Evolutionary conservation across 2,329 filamentous ascomycete genomes (phyloP), one percentile per base, ranked within the genome.

Genomic region (Penicillium capsulatum): DNA sequence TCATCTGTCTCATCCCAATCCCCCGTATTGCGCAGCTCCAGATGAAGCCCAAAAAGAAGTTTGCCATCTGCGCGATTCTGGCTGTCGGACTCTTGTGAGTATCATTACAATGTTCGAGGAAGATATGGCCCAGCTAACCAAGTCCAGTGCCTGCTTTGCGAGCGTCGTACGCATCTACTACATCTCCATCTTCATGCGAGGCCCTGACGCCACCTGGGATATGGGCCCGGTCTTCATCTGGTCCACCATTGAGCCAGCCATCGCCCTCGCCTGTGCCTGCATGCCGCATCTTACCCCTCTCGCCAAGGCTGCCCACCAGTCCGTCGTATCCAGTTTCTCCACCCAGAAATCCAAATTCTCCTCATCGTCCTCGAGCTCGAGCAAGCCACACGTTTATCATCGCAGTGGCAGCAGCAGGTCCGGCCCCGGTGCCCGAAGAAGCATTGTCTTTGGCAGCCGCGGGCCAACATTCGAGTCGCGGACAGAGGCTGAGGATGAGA

Each of bases 251-350:
- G 46, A 47, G 19, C 40, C 46, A 5, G 34, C 36, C 3, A 34
- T 47, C 7, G 44, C 41, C 6, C 27, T 47, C 3, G 33, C 47
- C 26, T 43, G 39, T 27, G 43, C 44, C 31, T 46, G 44, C 14
- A 26, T 48, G 26, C 43, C 46, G 2, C 45, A 45, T 29, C 39
- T 48, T 19, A 33, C 38, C 13, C 45, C 45, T 3, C 35, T 64
- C 9, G 31, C 20, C n/a, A 31, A 34, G 10, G 30, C 42, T 6
- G 42, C 31, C 16, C 34, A 36, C 6, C 17, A 24, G n/a, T 24
- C 28, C 17, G 26, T 38, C 5, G 28, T 10, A 13, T 32, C 29
- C 0, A 15, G 17, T 17, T 7, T 15, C 16, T 14, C 22, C 15
- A 16, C 22, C 11, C 13, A 38, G 9, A 26, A 17, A 28, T 24